These are phyloP conservation scores for Globisporangium viniferum DNA, from an alignment of 352 stramenopile species.

Conservation along the genomic window DNA sequence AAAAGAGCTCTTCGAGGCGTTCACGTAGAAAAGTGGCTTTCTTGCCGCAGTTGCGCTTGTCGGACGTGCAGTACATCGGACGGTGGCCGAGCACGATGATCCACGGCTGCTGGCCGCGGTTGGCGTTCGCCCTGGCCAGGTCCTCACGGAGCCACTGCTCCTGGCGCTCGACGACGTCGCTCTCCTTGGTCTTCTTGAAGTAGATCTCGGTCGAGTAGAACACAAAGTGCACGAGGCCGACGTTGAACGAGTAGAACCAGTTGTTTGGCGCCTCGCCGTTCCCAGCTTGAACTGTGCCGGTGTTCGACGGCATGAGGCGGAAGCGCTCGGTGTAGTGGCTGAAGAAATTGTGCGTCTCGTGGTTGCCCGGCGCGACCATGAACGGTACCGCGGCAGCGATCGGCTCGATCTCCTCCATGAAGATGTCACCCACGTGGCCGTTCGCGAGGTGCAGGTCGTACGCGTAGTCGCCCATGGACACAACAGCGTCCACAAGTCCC, in stretches of 20 bases:
- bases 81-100: constrained; percentile 84
- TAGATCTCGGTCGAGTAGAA: constrained; percentile 89
- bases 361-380: constrained; percentile 90
- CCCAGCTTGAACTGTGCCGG: constrained; percentile 46
- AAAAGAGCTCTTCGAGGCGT: constrained; percentile 79
- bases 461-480: constrained; percentile 88
- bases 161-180: constrained; percentile 49
- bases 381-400: constrained; percentile 83
- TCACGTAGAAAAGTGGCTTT: constrained; percentile 59
- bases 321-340: constrained; percentile 87
- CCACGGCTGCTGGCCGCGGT: constrained; percentile 69
- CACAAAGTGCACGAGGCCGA: constrained; percentile 85
- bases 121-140: constrained; percentile 55
- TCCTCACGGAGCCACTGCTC: constrained; percentile 68
- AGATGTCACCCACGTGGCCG: constrained; percentile 84
- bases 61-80: constrained; percentile 87
- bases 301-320: constrained; percentile 78
- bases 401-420: constrained; percentile 88
- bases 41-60: constrained; percentile 64
- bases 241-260: constrained; percentile 88
- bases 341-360: constrained; percentile 86
- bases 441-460: constrained; percentile 85
- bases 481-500: constrained; percentile 68
- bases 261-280: constrained; percentile 78
- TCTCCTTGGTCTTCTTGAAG: constrained; percentile 66